Base-by-base conservation (phyloP, 2,329 filamentous ascomycete species). In the Apiospora kogelbergensis region DNA sequence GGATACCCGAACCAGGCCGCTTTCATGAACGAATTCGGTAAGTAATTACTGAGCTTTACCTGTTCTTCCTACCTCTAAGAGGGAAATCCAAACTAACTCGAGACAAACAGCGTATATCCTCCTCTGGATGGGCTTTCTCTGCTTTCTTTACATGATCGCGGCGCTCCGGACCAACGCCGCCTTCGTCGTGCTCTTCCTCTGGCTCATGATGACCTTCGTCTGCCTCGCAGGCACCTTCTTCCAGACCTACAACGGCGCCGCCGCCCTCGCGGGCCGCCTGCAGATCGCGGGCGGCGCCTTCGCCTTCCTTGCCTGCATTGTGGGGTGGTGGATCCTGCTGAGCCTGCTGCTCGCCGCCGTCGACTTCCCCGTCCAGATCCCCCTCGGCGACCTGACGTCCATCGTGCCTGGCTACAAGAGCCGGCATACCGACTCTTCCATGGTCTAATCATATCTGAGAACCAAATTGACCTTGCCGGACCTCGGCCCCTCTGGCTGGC, bases 21-120 rank as follows among this genome's bases (percentile, higher is more conserved):
- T 11, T 60, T 60, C 53, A 60, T 60, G 53, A 60, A 60, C 5
- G 53, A 60, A 13, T 60, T 60, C 53, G 53, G 53, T 60, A 37
- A 10, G 53, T 60, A 26, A 11, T 13, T 37, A 33, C 24, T 9
- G 33, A 9, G 10, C 26, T 57, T 10, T 4, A 2, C 2, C 17
- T 5, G 2, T 11, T 15, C 24, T 7, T 11, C 3, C 17, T n/a
- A 60, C 4, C 9, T n/a, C 5, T 4, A n/a, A 33, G 6, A 6
- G 17, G 13, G 13, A 9, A 9, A 33, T 24, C 6, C 5, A 20
- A n/a, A 37, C 26, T 60, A n/a, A 60, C 53, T n/a, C 53, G 9
- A 60, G 20, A 30, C 22, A 24, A 33, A 60, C 53, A 60, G 53
- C 53, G 2, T 60, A 60, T 30, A 60, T 60, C 30, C 53, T 60